Base-by-base conservation (phyloP, 2,329 filamentous ascomycete genomes). In the Colletotrichum eleusines region DNA sequence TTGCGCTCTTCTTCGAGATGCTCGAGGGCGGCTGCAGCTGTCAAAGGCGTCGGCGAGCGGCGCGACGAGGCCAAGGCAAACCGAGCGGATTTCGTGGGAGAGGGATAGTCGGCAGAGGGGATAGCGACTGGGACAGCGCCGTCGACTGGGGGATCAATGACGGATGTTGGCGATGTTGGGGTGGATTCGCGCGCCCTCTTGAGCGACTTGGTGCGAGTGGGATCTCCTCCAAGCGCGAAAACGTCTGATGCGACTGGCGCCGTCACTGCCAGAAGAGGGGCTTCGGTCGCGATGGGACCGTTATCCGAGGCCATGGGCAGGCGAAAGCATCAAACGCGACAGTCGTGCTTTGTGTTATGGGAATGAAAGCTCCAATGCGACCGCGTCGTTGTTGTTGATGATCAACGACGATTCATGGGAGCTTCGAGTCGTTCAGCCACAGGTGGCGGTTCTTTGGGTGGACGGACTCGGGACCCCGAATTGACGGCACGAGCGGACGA, bases 11-110 rank as follows among this genome's bases (percentile, higher is more conserved):
- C 87, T 73, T 86, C 86, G 46, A 88, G 78, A 62, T 86, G 87
- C 66, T 85, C 86, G 44, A 86, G 86, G 73, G 84, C 87, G 18
- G 64, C 68, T 35, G 64, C 68, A 28, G 68, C 68, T 26, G 87
- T 87, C 72, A 89, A 78, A 57, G 84, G 81, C 69, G 83, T 78
- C 53, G 85, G 82, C 18, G 85, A 83, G 68, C 81, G 81, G 71
- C 81, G 80, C 44, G 81, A 80, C 63, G 81, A 54, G 7, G 68
- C 75, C 74, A 84, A 74, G 57, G 83, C 84, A 28, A 88, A 80
- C 35, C 87, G 85, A 65, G 86, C 86, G 59, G 86, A 81, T 77
- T 89, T 89, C 62, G 84, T 82, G 6, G 87, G 87, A 33, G 87
- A 88, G 23, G 63, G 80, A 76, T 74, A 64, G 28, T 63, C 66